Evolutionary conservation across 2,329 filamentous ascomycete species (phyloP).

Genomic region (Whalleya microplaca): DNA sequence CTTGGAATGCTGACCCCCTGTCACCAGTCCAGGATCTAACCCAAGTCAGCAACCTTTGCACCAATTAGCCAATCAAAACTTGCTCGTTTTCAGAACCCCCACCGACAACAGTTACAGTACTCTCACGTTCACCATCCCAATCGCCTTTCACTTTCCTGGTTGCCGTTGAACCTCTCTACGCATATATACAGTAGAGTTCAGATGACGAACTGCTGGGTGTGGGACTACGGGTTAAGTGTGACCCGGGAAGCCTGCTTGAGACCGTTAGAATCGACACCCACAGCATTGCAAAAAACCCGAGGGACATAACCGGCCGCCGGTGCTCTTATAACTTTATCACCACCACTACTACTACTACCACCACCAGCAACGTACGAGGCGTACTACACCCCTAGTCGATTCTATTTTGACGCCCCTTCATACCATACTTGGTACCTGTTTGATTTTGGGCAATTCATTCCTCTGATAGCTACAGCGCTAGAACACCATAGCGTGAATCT

Average conservation of each 20-base stretch:
- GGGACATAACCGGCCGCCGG: background rate
- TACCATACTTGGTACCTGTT: background rate
- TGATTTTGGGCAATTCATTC: background rate
- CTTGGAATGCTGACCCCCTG: slow-evolving; percentile 2
- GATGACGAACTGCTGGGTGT: background rate
- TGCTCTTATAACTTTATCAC: background rate
- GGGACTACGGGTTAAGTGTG: background rate
- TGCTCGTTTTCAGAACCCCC: slow-evolving; percentile 43
- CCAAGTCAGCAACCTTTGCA: slow-evolving; percentile 30
- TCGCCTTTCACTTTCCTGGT: slow-evolving; percentile 26
- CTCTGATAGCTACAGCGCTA: background rate
- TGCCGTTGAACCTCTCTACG: background rate
- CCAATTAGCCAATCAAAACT: slow-evolving; percentile 49
- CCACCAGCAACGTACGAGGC: background rate
- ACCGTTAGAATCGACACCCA: background rate
- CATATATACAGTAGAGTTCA: background rate
- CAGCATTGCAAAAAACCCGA: background rate
- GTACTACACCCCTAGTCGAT: background rate
- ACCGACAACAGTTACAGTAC: slow-evolving; percentile 22
- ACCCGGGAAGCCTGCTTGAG: background rate
- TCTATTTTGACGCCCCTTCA: background rate
- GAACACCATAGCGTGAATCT: background rate
- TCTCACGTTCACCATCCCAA: slow-evolving; percentile 29
- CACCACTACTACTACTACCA: background rate
- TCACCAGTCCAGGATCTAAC: slow-evolving; percentile 26